Conservation (phyloP, 169 alveolate species). For the Eimeria necatrix region DNA sequence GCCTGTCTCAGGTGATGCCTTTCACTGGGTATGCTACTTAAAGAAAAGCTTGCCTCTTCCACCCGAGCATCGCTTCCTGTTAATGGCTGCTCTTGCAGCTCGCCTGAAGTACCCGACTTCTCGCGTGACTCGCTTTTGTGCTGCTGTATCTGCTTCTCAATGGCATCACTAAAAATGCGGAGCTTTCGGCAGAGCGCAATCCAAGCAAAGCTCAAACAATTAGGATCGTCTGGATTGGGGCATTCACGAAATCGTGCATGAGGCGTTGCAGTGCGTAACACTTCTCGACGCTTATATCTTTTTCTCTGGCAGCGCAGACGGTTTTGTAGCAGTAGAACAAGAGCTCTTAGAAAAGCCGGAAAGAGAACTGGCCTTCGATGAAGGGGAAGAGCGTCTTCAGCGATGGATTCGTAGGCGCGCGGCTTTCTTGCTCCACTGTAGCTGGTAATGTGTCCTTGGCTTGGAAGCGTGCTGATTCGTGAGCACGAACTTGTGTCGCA, state of each 20-base stretch:
- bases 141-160: slow-evolving; percentile 42
- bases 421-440: neutral
- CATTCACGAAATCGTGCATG: neutral
- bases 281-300: neutral
- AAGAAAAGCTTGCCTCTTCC: neutral
- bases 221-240: slow-evolving; percentile 31
- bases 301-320: slow-evolving; percentile 29
- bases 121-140: neutral
- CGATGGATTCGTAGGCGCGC: neutral
- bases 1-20: neutral
- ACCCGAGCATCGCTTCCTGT: neutral
- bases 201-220: slow-evolving; percentile 58
- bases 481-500: neutral
- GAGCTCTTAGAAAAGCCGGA: slow-evolving; percentile 46
- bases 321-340: slow-evolving; percentile 36
- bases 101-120: neutral
- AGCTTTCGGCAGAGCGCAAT: slow-evolving; percentile 52
- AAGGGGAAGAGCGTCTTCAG: slow-evolving; percentile 54
- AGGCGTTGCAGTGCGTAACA: neutral
- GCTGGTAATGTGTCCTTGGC: neutral
- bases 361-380: slow-evolving; percentile 60
- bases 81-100: neutral
- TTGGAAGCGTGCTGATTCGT: neutral
- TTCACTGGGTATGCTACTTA: neutral
- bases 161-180: slow-evolving; percentile 36